Evolutionary conservation across 805 yeast genomes (phyloP).

Genomic region (Ogataea chonburiensis): DNA sequence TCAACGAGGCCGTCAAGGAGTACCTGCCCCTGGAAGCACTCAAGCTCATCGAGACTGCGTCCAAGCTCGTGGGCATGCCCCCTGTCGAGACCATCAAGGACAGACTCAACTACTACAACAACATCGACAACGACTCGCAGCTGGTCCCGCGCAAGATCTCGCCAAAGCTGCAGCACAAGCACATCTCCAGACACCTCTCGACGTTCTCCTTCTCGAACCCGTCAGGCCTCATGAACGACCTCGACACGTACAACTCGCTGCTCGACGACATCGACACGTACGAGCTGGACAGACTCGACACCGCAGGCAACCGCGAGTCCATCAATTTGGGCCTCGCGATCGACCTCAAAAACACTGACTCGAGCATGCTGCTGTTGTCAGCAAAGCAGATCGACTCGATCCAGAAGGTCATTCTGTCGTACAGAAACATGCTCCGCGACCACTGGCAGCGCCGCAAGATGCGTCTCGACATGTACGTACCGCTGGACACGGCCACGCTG

Average conservation of each 20-base stretch:
- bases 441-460: constrained; percentile 40
- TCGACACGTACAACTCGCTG: constrained; percentile 33
- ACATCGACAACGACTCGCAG: constrained; percentile 42
- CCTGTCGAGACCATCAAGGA: constrained; percentile 43
- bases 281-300: constrained; percentile 27
- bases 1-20: constrained; percentile 70
- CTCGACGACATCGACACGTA: constrained; percentile 35
- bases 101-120: constrained; percentile 33
- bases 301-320: constrained; percentile 22
- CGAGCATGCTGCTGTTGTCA: constrained; percentile 31
- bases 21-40: constrained; percentile 65
- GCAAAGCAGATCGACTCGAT: constrained; percentile 41
- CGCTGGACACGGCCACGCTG: constrained; percentile 36
- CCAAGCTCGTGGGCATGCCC: constrained; percentile 56
- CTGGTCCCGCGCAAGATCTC: constrained; percentile 52
- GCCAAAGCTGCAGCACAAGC: constrained; percentile 34
- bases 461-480: constrained; percentile 20
- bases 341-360: constrained; percentile 29
- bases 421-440: constrained; percentile 50
- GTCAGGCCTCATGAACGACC: constrained; percentile 25
- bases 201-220: constrained; percentile 22
- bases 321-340: constrained; percentile 29
- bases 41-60: constrained; percentile 58
- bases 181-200: constrained; percentile 28
- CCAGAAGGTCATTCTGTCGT: constrained; percentile 50